Percentiles rank a stretch among this genome's conserved stretches.
Conservation (phyloP, 495 filamentous ascomycete genomes). For the Mytilinidion resinicola region DNA sequence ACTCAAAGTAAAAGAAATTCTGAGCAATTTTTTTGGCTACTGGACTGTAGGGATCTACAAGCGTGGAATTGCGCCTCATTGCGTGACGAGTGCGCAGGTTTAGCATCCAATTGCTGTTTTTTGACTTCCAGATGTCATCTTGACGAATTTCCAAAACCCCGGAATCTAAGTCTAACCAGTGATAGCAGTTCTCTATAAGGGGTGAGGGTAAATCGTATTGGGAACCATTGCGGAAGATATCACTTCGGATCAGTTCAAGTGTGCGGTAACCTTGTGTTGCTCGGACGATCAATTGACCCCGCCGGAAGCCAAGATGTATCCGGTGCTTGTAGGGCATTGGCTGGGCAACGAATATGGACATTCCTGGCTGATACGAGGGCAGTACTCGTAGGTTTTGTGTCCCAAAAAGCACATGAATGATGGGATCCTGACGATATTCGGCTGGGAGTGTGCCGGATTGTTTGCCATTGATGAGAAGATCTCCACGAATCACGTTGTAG, state of each 20-base stretch:
- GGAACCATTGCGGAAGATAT: constrained; percentile 24
- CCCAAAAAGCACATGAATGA: constrained; percentile 45
- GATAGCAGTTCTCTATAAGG: constrained; percentile 24
- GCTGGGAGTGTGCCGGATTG: constrained; percentile 45
- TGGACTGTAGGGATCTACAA: constrained; percentile 26
- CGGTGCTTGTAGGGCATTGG: no score
- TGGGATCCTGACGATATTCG: constrained; percentile 33
- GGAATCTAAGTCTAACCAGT: constrained; percentile 30
- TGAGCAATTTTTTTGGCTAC: constrained; percentile 11
- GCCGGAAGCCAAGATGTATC: constrained; percentile 47
- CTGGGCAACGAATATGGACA: no score
- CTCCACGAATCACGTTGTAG: constrained; percentile 45
- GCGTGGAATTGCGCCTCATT: neutral
- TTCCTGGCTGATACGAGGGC: constrained; percentile 42
- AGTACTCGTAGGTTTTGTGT: constrained; percentile 42
- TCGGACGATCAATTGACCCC: constrained; percentile 37
- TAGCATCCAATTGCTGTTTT: constrained; percentile 25
- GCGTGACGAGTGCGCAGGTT: constrained; percentile 22
- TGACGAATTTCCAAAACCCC: constrained; percentile 31
- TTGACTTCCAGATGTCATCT: constrained; percentile 23
- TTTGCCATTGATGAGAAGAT: constrained; percentile 44
- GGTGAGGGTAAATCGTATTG: constrained; percentile 26
- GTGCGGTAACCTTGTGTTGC: constrained; percentile 15
- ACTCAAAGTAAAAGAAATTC: constrained; percentile 26
- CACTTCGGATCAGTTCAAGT: constrained; percentile 36